phyloP scores from a whole-genome alignment of 164 flowering plant genomes.

The Tetracentron sinense region DNA sequence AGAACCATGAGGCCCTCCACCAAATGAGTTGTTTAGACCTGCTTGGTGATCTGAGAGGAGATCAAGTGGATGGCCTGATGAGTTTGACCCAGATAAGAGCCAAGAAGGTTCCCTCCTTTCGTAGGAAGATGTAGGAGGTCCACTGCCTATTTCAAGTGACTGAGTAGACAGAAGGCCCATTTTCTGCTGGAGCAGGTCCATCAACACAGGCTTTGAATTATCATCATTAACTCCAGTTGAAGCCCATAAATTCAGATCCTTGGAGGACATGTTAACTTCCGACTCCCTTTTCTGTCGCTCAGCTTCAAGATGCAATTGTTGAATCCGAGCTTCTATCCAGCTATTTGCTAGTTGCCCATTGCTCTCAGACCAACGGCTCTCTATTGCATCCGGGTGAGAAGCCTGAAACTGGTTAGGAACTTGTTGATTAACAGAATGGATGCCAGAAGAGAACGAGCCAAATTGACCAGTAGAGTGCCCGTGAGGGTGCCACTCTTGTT shows the following conservation, averaged over 20 bases:
- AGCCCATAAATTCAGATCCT: slow-evolving; percentile 56
- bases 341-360: slow-evolving; percentile 41
- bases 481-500: slow-evolving; percentile 42
- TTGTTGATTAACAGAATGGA: slow-evolving; percentile 34
- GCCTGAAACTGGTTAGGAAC: slow-evolving; percentile 39
- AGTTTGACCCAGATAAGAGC: slow-evolving; percentile 36
- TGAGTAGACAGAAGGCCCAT: slow-evolving; percentile 32
- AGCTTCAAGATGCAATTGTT: slow-evolving; percentile 42
- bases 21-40: slow-evolving; percentile 25
- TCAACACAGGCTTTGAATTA: slow-evolving; percentile 46
- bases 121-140: slow-evolving; percentile 15
- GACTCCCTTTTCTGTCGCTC: slow-evolving; percentile 42
- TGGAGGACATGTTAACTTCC: slow-evolving; percentile 27
- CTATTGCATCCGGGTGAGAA: slow-evolving; percentile 41
- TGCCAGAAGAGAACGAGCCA: slow-evolving; percentile 34
- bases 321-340: slow-evolving; percentile 44
- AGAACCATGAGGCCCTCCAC: slow-evolving; percentile 35
- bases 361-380: slow-evolving; percentile 47
- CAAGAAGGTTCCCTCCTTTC: slow-evolving; percentile 47
- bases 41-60: slow-evolving; percentile 33
- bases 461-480: slow-evolving; percentile 41
- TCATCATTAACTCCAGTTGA: slow-evolving; percentile 43
- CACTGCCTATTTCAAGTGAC: slow-evolving; percentile 27
- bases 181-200: slow-evolving; percentile 60
- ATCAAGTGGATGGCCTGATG: slow-evolving; percentile 33